Conservation (phyloP, 257 asterid genomes). For the Linderniella brevidens region DNA sequence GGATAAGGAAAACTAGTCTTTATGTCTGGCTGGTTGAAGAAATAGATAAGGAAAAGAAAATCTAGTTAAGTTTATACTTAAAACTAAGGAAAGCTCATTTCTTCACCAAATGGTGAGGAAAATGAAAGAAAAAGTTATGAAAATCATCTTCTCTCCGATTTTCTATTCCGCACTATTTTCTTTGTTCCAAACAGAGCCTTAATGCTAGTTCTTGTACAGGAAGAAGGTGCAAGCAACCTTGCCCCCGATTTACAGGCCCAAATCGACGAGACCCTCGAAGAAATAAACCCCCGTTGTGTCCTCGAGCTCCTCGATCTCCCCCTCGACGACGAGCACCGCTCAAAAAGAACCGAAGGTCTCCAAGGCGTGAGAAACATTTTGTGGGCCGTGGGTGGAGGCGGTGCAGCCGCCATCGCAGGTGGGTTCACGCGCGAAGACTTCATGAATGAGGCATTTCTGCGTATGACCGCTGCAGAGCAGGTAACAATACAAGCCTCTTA, state of each 20-base stretch:
- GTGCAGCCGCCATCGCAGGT: slow-evolving; percentile 88
- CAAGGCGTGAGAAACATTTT: slow-evolving; percentile 84
- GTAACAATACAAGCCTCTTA: slow-evolving; percentile 19
- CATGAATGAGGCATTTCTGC: slow-evolving; percentile 80
- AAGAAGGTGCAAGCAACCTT: slow-evolving; percentile 92
- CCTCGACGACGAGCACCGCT: slow-evolving; percentile 45
- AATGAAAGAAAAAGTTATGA: too few relatives aligned
- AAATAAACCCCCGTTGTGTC: slow-evolving; percentile 68
- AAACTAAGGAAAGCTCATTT: too few relatives aligned
- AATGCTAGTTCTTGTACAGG: slow-evolving; percentile 24
- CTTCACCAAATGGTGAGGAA: too few relatives aligned
- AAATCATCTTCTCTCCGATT: too few relatives aligned
- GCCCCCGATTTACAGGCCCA: slow-evolving; percentile 88
- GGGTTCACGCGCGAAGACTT: slow-evolving; percentile 93
- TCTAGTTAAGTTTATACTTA: too few relatives aligned
- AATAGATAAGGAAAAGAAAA: too few relatives aligned
- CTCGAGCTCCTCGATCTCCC: slow-evolving; percentile 82
- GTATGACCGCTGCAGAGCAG: slow-evolving; percentile 96
- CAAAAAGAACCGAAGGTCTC: slow-evolving; percentile 76
- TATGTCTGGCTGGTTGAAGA: too few relatives aligned
- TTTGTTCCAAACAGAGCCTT: too few relatives aligned
- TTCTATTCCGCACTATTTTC: too few relatives aligned
- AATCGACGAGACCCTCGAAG: slow-evolving; percentile 89
- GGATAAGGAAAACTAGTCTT: too few relatives aligned
- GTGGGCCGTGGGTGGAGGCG: slow-evolving; percentile 99